A percentile compares a stretch with the other conserved stretches of the same genome.
These are phyloP conservation scores for Agapanthus africanus DNA, from an alignment of 106 monocot species.

Conservation along the genomic window DNA sequence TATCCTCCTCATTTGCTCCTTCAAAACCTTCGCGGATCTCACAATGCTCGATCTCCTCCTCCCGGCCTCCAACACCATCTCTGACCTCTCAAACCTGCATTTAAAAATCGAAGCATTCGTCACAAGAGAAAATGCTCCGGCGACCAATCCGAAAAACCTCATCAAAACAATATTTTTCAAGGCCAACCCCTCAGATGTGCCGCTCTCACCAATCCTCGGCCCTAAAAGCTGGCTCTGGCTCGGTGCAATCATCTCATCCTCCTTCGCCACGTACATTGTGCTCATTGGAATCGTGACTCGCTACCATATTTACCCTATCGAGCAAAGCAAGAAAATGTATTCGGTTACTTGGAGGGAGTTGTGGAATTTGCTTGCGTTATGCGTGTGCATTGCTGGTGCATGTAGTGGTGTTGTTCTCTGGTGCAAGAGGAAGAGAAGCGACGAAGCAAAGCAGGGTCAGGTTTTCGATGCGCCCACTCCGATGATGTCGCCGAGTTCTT, in stretches of 20 bases:
- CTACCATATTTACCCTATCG: slow-evolving; percentile 2
- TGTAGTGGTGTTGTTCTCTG: slow-evolving; percentile 28
- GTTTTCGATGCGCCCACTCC: slow-evolving; percentile 14
- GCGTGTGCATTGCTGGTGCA: slow-evolving; percentile 18
- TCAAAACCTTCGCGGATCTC: slow-evolving; percentile 62
- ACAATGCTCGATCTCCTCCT: slow-evolving; percentile 71
- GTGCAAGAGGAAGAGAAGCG: slow-evolving; percentile 25
- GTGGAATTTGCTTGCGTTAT: slow-evolving; percentile 24
- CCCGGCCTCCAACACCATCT: slow-evolving; percentile 29
- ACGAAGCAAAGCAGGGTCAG: slow-evolving; percentile 20
- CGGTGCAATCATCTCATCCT: slow-evolving; percentile 8
- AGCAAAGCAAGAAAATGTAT: neutral
- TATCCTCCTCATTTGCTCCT: slow-evolving; percentile 56
- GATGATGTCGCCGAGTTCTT: slow-evolving; percentile 22
- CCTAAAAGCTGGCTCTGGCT: slow-evolving; percentile 11
- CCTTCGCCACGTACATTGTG: slow-evolving; percentile 3
- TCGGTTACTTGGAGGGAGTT: neutral
- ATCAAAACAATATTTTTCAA: slow-evolving; percentile 1
- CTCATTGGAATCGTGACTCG: slow-evolving; percentile 5
- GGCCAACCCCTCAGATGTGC: neutral
- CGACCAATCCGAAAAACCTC: neutral
- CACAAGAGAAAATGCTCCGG: slow-evolving; percentile 44
- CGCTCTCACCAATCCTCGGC: slow-evolving; percentile 2
- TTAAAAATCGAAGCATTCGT: slow-evolving; percentile 56
- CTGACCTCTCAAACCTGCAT: slow-evolving; percentile 41